A percentile compares a stretch with the other conserved stretches of the same genome.
These are phyloP conservation scores for Flaveria brownii DNA, from an alignment of 129 eudicot genomes.

Conservation along the genomic window DNA sequence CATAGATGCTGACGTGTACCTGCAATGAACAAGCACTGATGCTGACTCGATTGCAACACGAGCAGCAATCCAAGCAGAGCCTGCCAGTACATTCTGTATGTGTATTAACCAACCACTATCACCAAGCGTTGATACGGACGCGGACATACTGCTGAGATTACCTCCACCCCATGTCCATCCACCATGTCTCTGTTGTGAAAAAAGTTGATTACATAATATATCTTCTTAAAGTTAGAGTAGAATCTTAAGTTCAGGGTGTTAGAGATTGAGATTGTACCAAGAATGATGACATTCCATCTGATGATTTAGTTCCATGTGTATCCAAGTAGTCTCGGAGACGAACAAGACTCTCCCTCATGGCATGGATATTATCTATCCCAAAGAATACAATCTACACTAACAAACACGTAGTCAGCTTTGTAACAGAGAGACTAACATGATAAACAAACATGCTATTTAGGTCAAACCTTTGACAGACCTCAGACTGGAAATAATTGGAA, in stretches of 20 bases:
- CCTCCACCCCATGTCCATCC: constrained; percentile 99
- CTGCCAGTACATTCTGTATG: constrained; percentile 91
- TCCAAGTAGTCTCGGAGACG: constrained; percentile 95
- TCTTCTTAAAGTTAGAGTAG: not conserved
- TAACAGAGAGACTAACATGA: constrained; percentile 24
- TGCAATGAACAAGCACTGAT: constrained; percentile 99
- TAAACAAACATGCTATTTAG: constrained; percentile 15
- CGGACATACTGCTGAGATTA: constrained; percentile 98
- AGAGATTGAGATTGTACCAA: constrained; percentile 51
- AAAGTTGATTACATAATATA: not conserved
- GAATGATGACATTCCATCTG: constrained; percentile 92
- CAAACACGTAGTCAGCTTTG: constrained; percentile 13
- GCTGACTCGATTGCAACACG: constrained; percentile 92
- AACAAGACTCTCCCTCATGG: constrained; percentile 93
- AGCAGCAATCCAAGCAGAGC: constrained; percentile 99
- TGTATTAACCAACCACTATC: constrained; percentile 99
- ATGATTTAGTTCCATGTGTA: constrained; percentile 90
- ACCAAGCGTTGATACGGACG: constrained; percentile 97
- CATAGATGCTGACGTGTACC: constrained; percentile 40
- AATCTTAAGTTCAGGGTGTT: not conserved
- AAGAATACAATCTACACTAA: constrained; percentile 79
- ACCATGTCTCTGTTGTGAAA: constrained; percentile 75
- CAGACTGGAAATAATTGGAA: constrained; percentile 88
- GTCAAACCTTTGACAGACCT: constrained; percentile 64
- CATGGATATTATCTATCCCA: constrained; percentile 97